Evolutionary conservation across 2,329 filamentous ascomycete genomes (phyloP).

Genomic region (Fusarium buxicola): DNA sequence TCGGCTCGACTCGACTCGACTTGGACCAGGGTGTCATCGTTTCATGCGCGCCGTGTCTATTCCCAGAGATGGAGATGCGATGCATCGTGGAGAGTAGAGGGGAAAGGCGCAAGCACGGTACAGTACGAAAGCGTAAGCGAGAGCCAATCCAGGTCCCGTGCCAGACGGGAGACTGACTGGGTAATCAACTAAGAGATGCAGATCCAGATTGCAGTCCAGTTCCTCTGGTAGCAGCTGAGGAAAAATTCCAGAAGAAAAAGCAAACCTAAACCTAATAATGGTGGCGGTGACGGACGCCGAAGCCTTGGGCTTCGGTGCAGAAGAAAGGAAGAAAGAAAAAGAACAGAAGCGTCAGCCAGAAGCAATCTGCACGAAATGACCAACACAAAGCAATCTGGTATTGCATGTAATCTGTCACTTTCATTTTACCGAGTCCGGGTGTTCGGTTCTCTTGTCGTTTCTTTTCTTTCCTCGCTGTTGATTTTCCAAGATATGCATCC

Average conservation of each 20-base stretch:
- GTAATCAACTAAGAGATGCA: too few relatives aligned
- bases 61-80: conserved; percentile 3
- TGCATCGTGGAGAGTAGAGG: background rate
- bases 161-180: too few relatives aligned
- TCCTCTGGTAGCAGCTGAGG: conserved; percentile 25
- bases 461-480: conserved; percentile 1
- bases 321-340: conserved; percentile 21
- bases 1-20: background rate
- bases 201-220: too few relatives aligned
- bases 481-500: background rate
- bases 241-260: conserved; percentile 43
- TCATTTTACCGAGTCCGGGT: conserved; percentile 1
- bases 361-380: conserved; percentile 30
- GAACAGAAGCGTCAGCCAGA: conserved; percentile 17
- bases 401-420: conserved; percentile 3
- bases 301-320: background rate
- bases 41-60: conserved; percentile 10
- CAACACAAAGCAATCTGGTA: conserved; percentile 10
- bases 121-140: conserved; percentile 1
- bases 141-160: conserved; percentile 8
- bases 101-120: too few relatives aligned
- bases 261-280: conserved; percentile 39
- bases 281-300: conserved; percentile 12
- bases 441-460: conserved; percentile 6
- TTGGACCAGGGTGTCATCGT: conserved; percentile 5